Evolutionary conservation across 441 rosid genomes (phyloP).

Genomic region (Erodium moschatum): DNA sequence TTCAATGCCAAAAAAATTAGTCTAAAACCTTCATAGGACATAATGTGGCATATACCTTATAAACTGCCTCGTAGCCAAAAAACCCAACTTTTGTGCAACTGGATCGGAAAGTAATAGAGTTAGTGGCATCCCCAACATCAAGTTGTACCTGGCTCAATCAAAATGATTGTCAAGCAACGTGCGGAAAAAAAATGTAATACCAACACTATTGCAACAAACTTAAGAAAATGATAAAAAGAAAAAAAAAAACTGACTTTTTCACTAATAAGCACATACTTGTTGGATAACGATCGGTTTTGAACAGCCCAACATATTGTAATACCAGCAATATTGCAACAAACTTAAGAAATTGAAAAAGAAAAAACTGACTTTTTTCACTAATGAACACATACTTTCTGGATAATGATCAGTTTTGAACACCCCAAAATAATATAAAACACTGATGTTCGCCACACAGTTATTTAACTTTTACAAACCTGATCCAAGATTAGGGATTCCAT

Average conservation of each 20-base stretch:
- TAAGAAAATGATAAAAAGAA: background rate
- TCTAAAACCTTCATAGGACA: constrained; percentile 4
- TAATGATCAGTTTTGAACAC: background rate
- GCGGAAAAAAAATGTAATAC: background rate
- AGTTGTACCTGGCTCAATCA: constrained; percentile 54
- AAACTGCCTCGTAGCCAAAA: constrained; percentile 78
- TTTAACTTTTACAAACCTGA: constrained; percentile 42
- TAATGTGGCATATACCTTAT: constrained; percentile 45
- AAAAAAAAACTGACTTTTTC: background rate
- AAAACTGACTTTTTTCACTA: background rate
- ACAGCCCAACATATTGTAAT: background rate
- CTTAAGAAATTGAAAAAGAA: background rate
- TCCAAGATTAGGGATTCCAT: constrained; percentile 69
- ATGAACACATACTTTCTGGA: background rate
- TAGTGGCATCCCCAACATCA: constrained; percentile 48
- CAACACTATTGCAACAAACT: background rate
- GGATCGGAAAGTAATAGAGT: constrained; percentile 59
- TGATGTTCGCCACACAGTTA: background rate
- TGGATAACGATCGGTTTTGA: background rate
- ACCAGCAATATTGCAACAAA: background rate
- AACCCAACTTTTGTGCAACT: constrained; percentile 60
- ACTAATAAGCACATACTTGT: background rate
- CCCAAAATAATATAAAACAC: background rate
- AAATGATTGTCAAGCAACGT: constrained; percentile 13
- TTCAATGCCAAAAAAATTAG: background rate